Evolutionary conservation across 148 eudicot species (phyloP).

Genomic region (Drosera capensis): DNA sequence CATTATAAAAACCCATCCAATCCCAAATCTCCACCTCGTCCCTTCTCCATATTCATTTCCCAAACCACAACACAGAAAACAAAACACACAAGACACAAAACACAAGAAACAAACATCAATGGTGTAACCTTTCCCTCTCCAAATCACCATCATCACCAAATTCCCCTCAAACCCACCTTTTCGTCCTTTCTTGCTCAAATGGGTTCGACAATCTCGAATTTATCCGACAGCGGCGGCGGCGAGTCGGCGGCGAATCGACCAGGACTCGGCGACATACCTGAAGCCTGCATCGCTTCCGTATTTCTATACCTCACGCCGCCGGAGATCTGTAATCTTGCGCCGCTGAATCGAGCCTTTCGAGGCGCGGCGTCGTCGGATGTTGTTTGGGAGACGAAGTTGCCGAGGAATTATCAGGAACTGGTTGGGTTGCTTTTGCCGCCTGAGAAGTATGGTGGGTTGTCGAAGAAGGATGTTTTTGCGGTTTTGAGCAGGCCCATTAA

Average conservation of each 20-base stretch:
- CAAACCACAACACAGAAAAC: too few relatives aligned
- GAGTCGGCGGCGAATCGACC: constrained; percentile 16
- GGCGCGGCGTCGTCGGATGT: constrained; percentile 83
- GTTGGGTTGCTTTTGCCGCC: constrained; percentile 34
- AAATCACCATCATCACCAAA: too few relatives aligned
- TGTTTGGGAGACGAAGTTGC: constrained; percentile 78
- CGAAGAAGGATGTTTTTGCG: constrained; percentile 64
- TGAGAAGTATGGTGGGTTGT: constrained; percentile 18
- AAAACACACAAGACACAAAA: too few relatives aligned
- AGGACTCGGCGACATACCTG: constrained; percentile 84
- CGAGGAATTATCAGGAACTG: constrained; percentile 43
- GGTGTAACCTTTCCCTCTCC: too few relatives aligned
- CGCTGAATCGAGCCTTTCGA: constrained; percentile 81
- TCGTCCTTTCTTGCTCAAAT: too few relatives aligned
- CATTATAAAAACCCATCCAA: too few relatives aligned
- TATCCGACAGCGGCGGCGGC: constrained; percentile 28
- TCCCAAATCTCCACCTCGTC: too few relatives aligned
- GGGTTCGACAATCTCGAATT: constrained; percentile 65
- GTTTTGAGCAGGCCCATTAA: constrained; percentile 43
- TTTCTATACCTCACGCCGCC: constrained; percentile 71
- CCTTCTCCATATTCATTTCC: too few relatives aligned
- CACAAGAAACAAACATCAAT: too few relatives aligned
- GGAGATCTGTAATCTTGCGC: constrained; percentile 80
- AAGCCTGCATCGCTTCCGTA: constrained; percentile 84
- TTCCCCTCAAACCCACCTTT: too few relatives aligned